Evolutionary conservation across 2,329 filamentous ascomycete genomes (phyloP), one percentile per base, ranked within the genome.

Genomic region (Byssochlamys sp.): DNA sequence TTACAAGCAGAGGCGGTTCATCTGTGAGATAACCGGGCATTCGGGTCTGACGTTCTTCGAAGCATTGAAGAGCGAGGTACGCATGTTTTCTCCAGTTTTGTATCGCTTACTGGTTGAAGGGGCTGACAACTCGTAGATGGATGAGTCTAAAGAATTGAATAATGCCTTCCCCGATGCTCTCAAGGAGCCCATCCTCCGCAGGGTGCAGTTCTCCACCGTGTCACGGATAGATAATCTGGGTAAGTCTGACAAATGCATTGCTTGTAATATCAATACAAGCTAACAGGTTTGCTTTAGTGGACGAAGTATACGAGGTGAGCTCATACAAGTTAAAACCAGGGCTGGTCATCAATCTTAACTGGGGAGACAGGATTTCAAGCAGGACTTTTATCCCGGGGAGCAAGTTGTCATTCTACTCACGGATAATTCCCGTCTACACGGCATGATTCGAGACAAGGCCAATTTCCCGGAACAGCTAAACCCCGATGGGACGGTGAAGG

Each of bases 11-110:
- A 89, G 86, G 69, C 85, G 88, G 57, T 99, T 97, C 73, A 96
- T 95, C 60, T 96, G 95, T 74, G 89, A 95, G 71, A 95, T 97
- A 63, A 96, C 91, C 11, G 94, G 94, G 56, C 92, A 95, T 72
- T 95, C 91, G 29, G 88, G 88, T 55, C 79, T 96, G 63, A 92
- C 85, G 2, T 99, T 95, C 73, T 96, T 96, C 68, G 90, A 96
- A 64, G 94, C 94, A 27, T 82, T 92, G 29, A 85, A 89, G 73
- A 95, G 90, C 76, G 91, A 96, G 84, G 90, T 95, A 81, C 63
- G 86, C 78, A 57, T 52, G 27, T 4, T 6, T 28, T n/a, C n/a
- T 53, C 19, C 35, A 33, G n/a, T 39, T 51, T 45, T 19, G 39
- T 19, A 45, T 45, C 55, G 51, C 45, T 54, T 45, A n/a, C 39